Base-by-base conservation (phyloP, 2,329 filamentous ascomycete species). In the Grosmannia clavigera region DNA sequence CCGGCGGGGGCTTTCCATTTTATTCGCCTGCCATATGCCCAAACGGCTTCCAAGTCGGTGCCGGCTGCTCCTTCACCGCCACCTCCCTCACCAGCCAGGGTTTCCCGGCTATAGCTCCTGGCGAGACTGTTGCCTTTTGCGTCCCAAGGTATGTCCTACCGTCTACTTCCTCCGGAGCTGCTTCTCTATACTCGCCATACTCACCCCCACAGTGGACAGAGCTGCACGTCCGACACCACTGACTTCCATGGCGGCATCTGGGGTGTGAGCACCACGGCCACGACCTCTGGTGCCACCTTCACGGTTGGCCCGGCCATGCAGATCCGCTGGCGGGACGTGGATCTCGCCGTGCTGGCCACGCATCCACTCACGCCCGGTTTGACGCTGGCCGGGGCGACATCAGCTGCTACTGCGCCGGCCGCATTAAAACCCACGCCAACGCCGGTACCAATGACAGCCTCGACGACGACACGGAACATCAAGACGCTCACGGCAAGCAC, bases 1-100 rank as follows among this genome's bases (percentile, higher is more conserved):
- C 66, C 5, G 65, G 65, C 46, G 65, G 68, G 29, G 73, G 72
- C 14, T 75, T 75, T 60, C 65, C 68, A 52, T 72, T 71, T 63
- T 75, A 74, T 63, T 74, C 73, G n/a, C 72, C 73, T 0, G 72
- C 72, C 31, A 70, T 74, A 58, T 75, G 72, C 57, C 72, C 72
- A 0, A 64, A 61, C n/a, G 72, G 72, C 6, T 74, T 75, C 63
- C 63, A 61, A 19, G 70, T 71, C 35, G 72, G 71, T 2, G 62
- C 64, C 4, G 64, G 61, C 52, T 74, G 71, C 60, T 63, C 66
- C 5, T 65, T 66, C 27, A 58, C 33, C 4, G 16, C 60, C n/a
- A 43, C 38, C 38, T 59, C 59, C 3, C 61, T 59, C 6, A 64
- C 65, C 4, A 12, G 46, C 1, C 58, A 65, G 29, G 64, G 61